Base-by-base conservation (phyloP, 345 rosid genomes). In the Citrus trifoliata region DNA sequence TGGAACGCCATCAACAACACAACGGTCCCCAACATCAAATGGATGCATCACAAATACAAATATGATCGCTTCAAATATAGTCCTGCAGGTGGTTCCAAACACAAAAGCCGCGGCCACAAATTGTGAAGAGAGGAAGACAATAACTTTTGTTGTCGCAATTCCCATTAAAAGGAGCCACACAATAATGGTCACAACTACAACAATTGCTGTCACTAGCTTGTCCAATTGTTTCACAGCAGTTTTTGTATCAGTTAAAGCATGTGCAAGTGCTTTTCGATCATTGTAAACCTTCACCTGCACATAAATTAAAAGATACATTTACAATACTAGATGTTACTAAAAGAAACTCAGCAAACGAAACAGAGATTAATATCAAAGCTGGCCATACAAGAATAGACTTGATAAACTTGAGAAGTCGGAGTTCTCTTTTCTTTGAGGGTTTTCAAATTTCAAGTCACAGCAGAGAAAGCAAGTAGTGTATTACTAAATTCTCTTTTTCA, bases 11-110 rank as follows among this genome's bases (percentile, higher is more conserved):
- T 95, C 98, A 59, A 95, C 64, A 59, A 92, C 91, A 67, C 98
- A 93, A 66, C 94, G 97, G 69, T 95, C 98, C 38, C 98, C 98
- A 1, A 95, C 98, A 71, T 95, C 98, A 81, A 91, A 95, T 46
- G 98, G 98, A 74, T 95, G 98, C 98, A 93, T 90, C 78, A 93
- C 88, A 61, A 95, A 95, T 21, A 93, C 98, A 76, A 95, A 92
- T 64, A 93, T 78, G 71, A 95, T 88, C n/a, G 93, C 89, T 84
- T 93, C 98, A 16, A 95, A 92, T 75, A 92, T 80, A 51, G 87
- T 87, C 88, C 92, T 93, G 95, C 98, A 93, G 53, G 93, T 91
- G 80, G 88, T 88, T 80, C 93, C 92, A n/a, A 92, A 90, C 80
- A 95, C 79, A 80, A 95, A 95, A 58, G 88, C 94, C 10, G 88